These are phyloP conservation scores for Cephalotrichum gorgonifer DNA, from an alignment of 2,329 filamentous ascomycete species.

Conservation along the genomic window DNA sequence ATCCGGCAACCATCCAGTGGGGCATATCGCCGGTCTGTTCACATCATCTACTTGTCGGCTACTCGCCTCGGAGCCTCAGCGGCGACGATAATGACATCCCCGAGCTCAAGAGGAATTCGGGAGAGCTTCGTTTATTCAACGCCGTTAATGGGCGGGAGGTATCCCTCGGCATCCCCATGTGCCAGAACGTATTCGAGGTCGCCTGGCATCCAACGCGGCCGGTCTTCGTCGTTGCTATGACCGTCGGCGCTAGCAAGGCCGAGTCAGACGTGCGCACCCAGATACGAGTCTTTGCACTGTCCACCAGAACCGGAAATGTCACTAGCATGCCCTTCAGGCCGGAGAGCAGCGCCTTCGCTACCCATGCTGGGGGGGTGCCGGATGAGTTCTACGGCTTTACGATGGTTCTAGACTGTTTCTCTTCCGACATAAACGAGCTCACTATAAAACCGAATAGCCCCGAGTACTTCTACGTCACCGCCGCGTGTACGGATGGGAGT, in stretches of 20 bases:
- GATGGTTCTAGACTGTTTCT: constrained; percentile 47
- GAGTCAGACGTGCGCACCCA: constrained; percentile 41
- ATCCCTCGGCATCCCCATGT: constrained; percentile 37
- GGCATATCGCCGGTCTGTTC: constrained; percentile 31
- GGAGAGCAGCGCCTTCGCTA: neutral
- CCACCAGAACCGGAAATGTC: neutral
- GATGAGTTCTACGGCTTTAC: constrained; percentile 25
- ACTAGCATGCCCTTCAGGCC: neutral
- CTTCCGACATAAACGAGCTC: constrained; percentile 53
- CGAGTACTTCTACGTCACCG: constrained; percentile 42
- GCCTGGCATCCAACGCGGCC: constrained; percentile 47
- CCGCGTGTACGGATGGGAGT: constrained; percentile 50
- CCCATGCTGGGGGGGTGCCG: neutral
- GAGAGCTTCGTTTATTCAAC: constrained; percentile 53
- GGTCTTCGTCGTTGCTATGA: constrained; percentile 47
- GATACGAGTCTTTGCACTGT: constrained; percentile 38
- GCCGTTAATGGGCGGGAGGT: constrained; percentile 30
- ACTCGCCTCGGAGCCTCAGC: constrained; percentile 46
- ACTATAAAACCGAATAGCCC: constrained; percentile 45
- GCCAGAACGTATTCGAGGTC: constrained; percentile 55
- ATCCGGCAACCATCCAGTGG: constrained; percentile 54
- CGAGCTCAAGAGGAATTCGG: constrained; percentile 43
- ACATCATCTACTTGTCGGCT: constrained; percentile 49
- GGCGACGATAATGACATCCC: constrained; percentile 48
- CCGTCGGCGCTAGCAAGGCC: constrained; percentile 34